Evolutionary conservation across 2,329 filamentous ascomycete species (phyloP).

Genomic region (Nemania abortiva): DNA sequence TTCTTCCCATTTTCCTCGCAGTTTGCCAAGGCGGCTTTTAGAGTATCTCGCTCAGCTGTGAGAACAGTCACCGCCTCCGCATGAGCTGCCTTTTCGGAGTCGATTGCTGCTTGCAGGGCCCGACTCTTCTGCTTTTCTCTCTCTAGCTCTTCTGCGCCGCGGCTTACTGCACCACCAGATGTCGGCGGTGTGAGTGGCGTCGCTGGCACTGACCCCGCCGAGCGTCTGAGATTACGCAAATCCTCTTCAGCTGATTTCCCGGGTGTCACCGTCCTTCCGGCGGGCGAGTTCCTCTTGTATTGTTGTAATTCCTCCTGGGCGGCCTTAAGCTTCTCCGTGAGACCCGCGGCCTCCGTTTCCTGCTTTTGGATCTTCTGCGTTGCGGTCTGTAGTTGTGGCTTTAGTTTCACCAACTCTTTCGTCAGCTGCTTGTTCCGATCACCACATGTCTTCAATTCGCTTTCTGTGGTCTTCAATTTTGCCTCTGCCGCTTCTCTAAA

Average conservation of each 20-base stretch:
- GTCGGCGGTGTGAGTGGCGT: neutral
- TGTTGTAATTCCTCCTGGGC: neutral
- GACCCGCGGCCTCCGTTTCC: neutral
- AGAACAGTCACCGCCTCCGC: neutral
- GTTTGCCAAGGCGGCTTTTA: neutral
- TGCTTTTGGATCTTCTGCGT: neutral
- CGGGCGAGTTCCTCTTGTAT: neutral
- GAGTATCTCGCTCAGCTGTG: constrained; percentile 7
- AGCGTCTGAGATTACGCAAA: neutral
- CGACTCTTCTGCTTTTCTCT: neutral
- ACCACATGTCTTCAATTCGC: neutral
- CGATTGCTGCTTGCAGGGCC: constrained; percentile 1
- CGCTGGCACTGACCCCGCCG: neutral
- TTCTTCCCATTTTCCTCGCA: neutral
- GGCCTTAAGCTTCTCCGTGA: neutral
- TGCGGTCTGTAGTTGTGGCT: neutral
- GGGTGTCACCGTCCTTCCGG: neutral
- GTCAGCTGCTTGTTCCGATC: neutral
- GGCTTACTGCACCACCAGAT: neutral
- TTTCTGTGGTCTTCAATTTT: neutral
- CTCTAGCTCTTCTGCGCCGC: neutral
- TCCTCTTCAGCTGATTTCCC: neutral
- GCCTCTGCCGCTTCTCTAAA: neutral
- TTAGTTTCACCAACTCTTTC: neutral
- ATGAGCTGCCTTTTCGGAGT: neutral